These are phyloP conservation scores for Hyaloscypha bicolor DNA, from an alignment of 495 filamentous ascomycete species.

Conservation along the genomic window DNA sequence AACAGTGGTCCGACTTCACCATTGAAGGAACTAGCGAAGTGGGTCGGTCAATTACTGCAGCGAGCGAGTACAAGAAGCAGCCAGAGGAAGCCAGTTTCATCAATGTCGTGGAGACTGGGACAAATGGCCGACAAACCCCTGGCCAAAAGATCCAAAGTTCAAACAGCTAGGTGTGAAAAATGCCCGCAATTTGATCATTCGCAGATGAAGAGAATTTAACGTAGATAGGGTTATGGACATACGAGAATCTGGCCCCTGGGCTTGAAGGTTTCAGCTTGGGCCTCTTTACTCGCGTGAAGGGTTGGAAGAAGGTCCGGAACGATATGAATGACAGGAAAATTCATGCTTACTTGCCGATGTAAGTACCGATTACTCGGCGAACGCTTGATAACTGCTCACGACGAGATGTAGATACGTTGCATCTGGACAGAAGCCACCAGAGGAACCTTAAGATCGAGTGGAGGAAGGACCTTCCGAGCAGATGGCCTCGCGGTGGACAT, in stretches of 20 bases:
- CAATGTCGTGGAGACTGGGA: slow-evolving; percentile 46
- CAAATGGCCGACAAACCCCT: slow-evolving; percentile 55
- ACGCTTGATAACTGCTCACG: not conserved
- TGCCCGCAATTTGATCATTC: not conserved
- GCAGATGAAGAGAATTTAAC: not conserved
- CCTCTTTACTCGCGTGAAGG: slow-evolving; percentile 53
- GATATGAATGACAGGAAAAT: slow-evolving; percentile 48
- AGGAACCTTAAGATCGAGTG: too few species aligned
- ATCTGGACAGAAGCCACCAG: too few species aligned
- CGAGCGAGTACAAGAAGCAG: slow-evolving; percentile 7
- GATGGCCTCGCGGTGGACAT: too few species aligned
- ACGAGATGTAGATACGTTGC: not conserved
- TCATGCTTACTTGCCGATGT: slow-evolving; percentile 34
- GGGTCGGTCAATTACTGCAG: slow-evolving; percentile 2
- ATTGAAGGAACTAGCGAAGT: not conserved
- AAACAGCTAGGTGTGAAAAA: slow-evolving; percentile 31
- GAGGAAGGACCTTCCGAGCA: too few species aligned
- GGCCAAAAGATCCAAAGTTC: slow-evolving; percentile 47
- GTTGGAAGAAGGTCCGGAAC: slow-evolving; percentile 51
- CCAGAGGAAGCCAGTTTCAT: slow-evolving; percentile 56
- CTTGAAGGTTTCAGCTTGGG: slow-evolving; percentile 35
- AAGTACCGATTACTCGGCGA: not conserved
- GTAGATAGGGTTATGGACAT: slow-evolving; percentile 13
- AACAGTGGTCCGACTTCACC: slow-evolving; percentile 36
- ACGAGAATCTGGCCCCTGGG: not conserved